These are phyloP conservation scores for barrel medic (Medicago truncatula) DNA, from an alignment of 306 rosid species.

Conservation along the genomic window MtrunA17r5.0-ANR NC_053048.1:42764501-42765000, in stretches of 20 bases:
- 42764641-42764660: conserved; percentile 79
- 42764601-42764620: conserved; percentile 67
- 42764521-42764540: conserved; percentile 14
- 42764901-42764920: conserved; percentile 84
- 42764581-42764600: conserved; percentile 49
- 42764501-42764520: conserved; percentile 4
- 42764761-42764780: conserved; percentile 86
- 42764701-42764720: conserved; percentile 88
- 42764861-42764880: conserved; percentile 85
- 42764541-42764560: neutral
- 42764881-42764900: conserved; percentile 86
- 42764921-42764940: conserved; percentile 94
- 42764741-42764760: conserved; percentile 79
- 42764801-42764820: conserved; percentile 92
- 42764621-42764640: conserved; percentile 54
- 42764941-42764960: conserved; percentile 84
- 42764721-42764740: conserved; percentile 98
- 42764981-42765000: conserved; percentile 92
- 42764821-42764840: conserved; percentile 71
- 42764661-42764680: conserved; percentile 66
- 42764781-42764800: conserved; percentile 77
- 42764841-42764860: conserved; percentile 86
- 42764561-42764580: neutral
- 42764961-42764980: conserved; percentile 91
- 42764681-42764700: conserved; percentile 66